Evolutionary conservation across 202 grass and related monocot species (phyloP).

Genomic region (Musa balbisiana): DNA sequence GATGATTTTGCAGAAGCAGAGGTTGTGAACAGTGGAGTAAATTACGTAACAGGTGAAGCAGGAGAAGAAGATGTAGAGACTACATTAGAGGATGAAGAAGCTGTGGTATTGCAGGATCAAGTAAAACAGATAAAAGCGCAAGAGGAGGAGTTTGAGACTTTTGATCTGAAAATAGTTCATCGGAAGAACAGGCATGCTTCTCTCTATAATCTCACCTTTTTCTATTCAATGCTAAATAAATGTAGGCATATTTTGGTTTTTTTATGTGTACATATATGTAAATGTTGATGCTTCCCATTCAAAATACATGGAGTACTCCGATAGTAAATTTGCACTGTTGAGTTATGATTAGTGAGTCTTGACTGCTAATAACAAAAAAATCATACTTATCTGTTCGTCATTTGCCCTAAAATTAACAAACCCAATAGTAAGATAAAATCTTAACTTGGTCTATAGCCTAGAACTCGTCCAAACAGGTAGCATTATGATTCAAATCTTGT

Average conservation of each 20-base stretch:
- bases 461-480: not conserved
- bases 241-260: not conserved
- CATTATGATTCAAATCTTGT: not conserved
- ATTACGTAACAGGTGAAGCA: conserved; percentile 54
- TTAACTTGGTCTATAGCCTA: no score
- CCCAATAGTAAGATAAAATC: not conserved
- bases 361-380: not conserved
- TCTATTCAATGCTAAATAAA: not conserved
- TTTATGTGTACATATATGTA: not conserved
- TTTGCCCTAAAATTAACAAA: not conserved
- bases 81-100: conserved; percentile 91
- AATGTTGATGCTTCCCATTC: no score
- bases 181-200: conserved; percentile 84
- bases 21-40: conserved; percentile 40
- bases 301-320: no score
- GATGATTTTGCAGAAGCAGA: conserved; percentile 58
- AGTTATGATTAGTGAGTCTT: no score
- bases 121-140: conserved; percentile 92
- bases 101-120: conserved; percentile 91
- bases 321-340: no score
- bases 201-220: not conserved
- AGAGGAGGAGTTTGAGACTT: conserved; percentile 97
- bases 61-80: conserved; percentile 71
- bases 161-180: conserved; percentile 97
- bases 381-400: not conserved